These are phyloP conservation scores for Neoboletus magnificus DNA, from an alignment of 768 basidiomycete genomes.

Conservation along the genomic window DNA sequence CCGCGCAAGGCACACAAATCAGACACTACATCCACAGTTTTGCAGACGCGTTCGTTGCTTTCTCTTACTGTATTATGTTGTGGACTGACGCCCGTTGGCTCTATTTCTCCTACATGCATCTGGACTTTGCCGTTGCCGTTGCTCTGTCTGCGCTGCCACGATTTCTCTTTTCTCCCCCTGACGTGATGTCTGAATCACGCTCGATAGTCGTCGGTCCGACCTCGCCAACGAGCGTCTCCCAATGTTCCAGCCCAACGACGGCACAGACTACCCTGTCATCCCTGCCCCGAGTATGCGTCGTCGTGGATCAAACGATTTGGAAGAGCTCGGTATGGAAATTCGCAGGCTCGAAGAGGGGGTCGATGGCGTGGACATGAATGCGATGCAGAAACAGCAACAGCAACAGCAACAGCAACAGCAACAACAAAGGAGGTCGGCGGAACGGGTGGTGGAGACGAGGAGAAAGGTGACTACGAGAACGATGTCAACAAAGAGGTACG, in stretches of 20 bases:
- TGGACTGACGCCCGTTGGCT: not conserved
- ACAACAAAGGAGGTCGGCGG: constrained; percentile 39
- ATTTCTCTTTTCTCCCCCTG: not conserved
- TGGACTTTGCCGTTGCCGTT: not conserved
- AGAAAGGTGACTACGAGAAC: constrained; percentile 45
- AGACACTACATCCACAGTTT: constrained; percentile 64
- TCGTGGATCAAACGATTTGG: constrained; percentile 38
- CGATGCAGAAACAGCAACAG: not conserved
- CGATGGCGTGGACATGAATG: constrained; percentile 26
- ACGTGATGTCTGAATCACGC: not conserved
- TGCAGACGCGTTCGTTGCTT: constrained; percentile 64
- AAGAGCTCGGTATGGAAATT: constrained; percentile 62
- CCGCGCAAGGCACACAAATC: constrained; percentile 58
- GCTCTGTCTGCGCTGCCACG: not conserved
- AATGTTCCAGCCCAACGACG: constrained; percentile 39
- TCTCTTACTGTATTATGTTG: not conserved
- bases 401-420: not conserved
- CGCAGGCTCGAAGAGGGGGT: constrained; percentile 58
- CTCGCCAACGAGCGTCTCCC: constrained; percentile 74
- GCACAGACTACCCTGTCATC: constrained; percentile 42
- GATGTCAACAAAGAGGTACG: constrained; percentile 55
- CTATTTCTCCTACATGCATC: not conserved
- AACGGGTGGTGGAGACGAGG: constrained; percentile 60
- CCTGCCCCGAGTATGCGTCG: constrained; percentile 63
- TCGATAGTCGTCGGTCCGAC: constrained; percentile 63